Evolutionary conservation across 345 rosid species (phyloP), one percentile per base, ranked within the genome.

Genomic region (Populus ilicifolia): DNA sequence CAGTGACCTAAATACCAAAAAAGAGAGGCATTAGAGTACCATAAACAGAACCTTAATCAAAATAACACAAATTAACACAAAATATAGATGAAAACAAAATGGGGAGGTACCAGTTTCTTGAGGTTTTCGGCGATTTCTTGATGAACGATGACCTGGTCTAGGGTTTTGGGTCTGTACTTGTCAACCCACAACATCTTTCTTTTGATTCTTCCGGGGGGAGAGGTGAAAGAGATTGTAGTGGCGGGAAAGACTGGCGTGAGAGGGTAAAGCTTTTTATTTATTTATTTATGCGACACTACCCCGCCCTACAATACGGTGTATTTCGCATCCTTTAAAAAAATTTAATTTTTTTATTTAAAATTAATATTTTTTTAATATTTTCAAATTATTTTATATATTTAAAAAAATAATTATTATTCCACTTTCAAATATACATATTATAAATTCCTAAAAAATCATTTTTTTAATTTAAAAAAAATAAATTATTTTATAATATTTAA

Each of bases 111-210:
- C 86, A 95, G 80, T 85, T 96, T 96, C 87, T 89, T 93, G 78
- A 96, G 98, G 80, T 91, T 90, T 30, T 85, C 91, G 69, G 98
- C 97, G 64, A 90, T 86, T 20, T 93, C 97, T 62, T 92, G 83
- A 79, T 96, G 98, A 74, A 91, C 96, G 70, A 90, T 78, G 63
- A 87, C 89, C 80, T 91, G 88, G 81, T 91, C 97, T 9, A 93
- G 89, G 84, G 97, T 87, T 85, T 92, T 96, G 61, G 98, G 99
- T 71, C 97, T 83, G 92, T 91, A 96, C 92, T 96, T 93, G 88
- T 96, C 99, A 16, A 92, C 98, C 99, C 98, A 96, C 93, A 96
- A 83, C 99, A 96, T 96, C 83, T 82, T 83, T 62, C 13, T 29
- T 72, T 44, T 0, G 46, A 43, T 43, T 43, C 66, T 25, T n/a